phyloP scores from a whole-genome alignment of 2,329 filamentous ascomycete genomes.

The Fusarium nisikadoi region DNA sequence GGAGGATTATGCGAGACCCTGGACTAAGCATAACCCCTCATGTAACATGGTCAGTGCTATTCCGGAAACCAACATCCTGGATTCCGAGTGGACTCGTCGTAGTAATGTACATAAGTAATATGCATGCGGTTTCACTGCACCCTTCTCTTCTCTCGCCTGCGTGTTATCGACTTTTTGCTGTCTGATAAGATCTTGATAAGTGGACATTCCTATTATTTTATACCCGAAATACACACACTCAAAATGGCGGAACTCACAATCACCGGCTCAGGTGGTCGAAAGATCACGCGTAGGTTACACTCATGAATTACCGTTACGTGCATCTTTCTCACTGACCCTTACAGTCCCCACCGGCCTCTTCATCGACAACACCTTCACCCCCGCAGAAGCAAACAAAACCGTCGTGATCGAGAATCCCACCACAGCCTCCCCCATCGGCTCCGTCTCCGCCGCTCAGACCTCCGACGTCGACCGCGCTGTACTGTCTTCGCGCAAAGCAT shows the following conservation, averaged over 20 bases:
- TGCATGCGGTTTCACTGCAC: not conserved
- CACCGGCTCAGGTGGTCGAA: slow-evolving; percentile 1
- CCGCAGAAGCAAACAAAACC: not conserved
- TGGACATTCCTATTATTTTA: not conserved
- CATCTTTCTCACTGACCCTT: not conserved
- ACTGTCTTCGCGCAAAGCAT: slow-evolving; percentile 80
- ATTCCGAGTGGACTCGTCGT: not conserved
- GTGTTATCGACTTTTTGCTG: not conserved
- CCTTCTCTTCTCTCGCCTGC: not conserved
- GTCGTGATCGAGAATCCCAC: slow-evolving; percentile 10
- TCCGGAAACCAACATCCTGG: not conserved
- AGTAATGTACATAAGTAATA: not conserved
- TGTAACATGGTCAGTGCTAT: not conserved
- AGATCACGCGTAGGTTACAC: slow-evolving; percentile 3
- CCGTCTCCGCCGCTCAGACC: slow-evolving; percentile 13
- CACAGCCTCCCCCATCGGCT: not conserved
- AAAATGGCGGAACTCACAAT: slow-evolving; percentile 8
- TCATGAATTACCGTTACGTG: fast-evolving
- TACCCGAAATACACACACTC: not conserved
- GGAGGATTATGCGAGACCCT: not conserved
- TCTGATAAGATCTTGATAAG: not conserved
- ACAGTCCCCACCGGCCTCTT: slow-evolving; percentile 29
- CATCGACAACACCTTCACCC: slow-evolving; percentile 17
- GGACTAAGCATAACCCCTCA: not conserved
- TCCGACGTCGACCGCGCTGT: slow-evolving; percentile 78